Evolutionary conservation across 1,284 basidiomycete species (phyloP).

Genomic region (Porogramme epimiltina): DNA sequence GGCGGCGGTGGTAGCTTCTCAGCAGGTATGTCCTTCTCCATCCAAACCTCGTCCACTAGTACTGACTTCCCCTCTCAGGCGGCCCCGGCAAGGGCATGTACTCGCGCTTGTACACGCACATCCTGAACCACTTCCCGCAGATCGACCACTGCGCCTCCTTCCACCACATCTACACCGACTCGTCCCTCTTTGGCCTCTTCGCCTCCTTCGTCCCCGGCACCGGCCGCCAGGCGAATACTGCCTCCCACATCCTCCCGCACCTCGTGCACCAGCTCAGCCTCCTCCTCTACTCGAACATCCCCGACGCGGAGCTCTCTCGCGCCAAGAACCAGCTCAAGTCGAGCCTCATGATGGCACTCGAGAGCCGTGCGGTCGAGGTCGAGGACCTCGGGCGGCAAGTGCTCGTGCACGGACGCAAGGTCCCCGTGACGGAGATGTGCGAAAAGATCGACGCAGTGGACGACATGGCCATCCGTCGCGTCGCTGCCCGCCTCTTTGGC

Average conservation of each 20-base stretch:
- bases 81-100: constrained; percentile 99
- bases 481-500: constrained; percentile 76
- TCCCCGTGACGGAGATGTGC: constrained; percentile 91
- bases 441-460: constrained; percentile 85
- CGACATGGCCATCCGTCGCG: constrained; percentile 67
- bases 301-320: constrained; percentile 72
- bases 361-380: constrained; percentile 88
- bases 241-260: constrained; percentile 78
- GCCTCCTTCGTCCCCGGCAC: constrained; percentile 84
- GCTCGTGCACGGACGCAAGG: constrained; percentile 88
- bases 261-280: constrained; percentile 85
- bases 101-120: constrained; percentile 95
- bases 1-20: constrained; percentile 97
- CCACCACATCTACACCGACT: constrained; percentile 97
- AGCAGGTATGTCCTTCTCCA: constrained; percentile 58
- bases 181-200: constrained; percentile 92
- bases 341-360: constrained; percentile 93
- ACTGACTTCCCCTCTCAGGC: constrained; percentile 43
- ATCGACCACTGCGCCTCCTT: constrained; percentile 98
- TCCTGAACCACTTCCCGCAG: constrained; percentile 92
- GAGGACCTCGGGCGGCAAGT: constrained; percentile 89
- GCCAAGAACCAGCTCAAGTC: constrained; percentile 98
- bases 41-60: constrained; percentile 3
- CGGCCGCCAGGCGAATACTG: constrained; percentile 61
- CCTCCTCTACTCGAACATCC: constrained; percentile 69